These are phyloP conservation scores for Botrytis porri DNA, from an alignment of 2,329 filamentous ascomycete genomes.

Conservation along the genomic window DNA sequence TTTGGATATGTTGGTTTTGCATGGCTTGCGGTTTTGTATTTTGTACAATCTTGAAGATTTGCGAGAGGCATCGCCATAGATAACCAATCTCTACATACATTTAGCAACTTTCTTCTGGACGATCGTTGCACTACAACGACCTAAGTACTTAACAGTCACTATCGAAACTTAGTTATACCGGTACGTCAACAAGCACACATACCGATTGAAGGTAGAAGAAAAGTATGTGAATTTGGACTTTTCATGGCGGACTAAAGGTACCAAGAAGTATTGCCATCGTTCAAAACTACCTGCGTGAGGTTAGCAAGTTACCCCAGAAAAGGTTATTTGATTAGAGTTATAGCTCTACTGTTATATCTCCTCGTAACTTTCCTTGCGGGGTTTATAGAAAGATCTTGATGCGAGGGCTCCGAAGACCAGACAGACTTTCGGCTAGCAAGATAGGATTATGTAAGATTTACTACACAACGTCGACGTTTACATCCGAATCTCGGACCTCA, in stretches of 20 bases:
- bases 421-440: background rate
- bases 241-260: background rate
- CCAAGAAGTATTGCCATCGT: background rate
- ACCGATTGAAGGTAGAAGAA: background rate
- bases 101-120: background rate
- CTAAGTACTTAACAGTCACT: background rate
- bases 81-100: background rate
- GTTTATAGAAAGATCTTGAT: background rate
- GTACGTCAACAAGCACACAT: background rate
- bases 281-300: background rate
- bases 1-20: background rate
- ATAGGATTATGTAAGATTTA: background rate
- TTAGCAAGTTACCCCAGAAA: conserved; percentile 2
- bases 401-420: background rate
- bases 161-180: background rate
- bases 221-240: background rate
- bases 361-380: background rate
- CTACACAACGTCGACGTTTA: background rate
- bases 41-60: too few relatives aligned
- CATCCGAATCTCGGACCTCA: background rate
- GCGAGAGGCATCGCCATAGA: background rate
- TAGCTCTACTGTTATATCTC: background rate
- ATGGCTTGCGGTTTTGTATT: background rate
- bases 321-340: background rate
- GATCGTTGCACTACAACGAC: background rate